Percentiles rank a stretch among this genome's conserved stretches.
phyloP scores from a whole-genome alignment of 1,139 yeast species.

The Pichia sp. region DNA sequence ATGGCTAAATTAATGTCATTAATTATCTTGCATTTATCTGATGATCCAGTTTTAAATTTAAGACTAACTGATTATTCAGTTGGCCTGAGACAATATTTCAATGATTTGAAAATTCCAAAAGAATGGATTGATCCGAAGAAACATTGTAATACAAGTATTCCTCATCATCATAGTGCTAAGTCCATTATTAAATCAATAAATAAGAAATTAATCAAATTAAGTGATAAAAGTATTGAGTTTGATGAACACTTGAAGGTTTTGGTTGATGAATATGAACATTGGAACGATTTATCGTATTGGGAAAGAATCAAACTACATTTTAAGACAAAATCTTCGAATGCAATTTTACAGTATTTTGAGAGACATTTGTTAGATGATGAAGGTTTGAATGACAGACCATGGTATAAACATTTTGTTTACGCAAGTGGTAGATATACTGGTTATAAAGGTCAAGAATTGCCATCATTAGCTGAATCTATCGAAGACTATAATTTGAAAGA shows the following conservation, averaged over 20 bases:
- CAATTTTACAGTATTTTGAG: slow-evolving; percentile 48
- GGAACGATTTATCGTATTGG: slow-evolving; percentile 33
- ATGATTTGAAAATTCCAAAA: slow-evolving; percentile 32
- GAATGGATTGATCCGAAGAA: slow-evolving; percentile 29
- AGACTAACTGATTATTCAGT: slow-evolving; percentile 39
- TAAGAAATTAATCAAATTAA: slow-evolving; percentile 22
- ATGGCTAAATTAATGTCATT: slow-evolving; percentile 48
- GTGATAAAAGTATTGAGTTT: slow-evolving; percentile 29
- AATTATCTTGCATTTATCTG: slow-evolving; percentile 40
- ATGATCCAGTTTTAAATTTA: slow-evolving; percentile 38
- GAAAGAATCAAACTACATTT: slow-evolving; percentile 33
- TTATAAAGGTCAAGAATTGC: slow-evolving; percentile 75
- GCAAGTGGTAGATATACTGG: slow-evolving; percentile 86
- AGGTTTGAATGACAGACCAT: slow-evolving; percentile 65
- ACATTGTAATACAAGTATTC: neutral
- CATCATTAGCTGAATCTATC: slow-evolving; percentile 73
- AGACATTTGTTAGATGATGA: slow-evolving; percentile 54
- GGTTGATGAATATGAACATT: slow-evolving; percentile 34
- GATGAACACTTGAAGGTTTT: slow-evolving; percentile 35
- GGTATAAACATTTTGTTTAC: slow-evolving; percentile 82
- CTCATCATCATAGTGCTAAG: neutral
- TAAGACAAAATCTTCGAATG: slow-evolving; percentile 28
- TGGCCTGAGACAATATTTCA: slow-evolving; percentile 31
- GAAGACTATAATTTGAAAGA: slow-evolving; percentile 57
- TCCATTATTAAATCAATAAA: slow-evolving; percentile 23